These are phyloP conservation scores for Dendrobium officinale DNA, from an alignment of 106 monocot species.

Conservation along the genomic window DNA sequence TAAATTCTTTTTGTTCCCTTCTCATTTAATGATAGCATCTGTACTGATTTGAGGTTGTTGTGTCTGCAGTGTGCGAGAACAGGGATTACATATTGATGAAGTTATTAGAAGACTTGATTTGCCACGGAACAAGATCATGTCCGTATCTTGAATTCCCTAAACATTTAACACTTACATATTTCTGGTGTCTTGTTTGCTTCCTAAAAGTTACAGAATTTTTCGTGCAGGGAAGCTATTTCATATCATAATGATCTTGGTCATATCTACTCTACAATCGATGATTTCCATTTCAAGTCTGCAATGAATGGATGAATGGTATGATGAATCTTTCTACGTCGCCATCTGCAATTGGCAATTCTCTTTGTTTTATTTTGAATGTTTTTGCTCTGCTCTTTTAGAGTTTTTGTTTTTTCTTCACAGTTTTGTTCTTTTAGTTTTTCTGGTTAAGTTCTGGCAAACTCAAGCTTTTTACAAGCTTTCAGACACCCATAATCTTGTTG, in stretches of 20 bases:
- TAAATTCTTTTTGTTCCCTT: neutral
- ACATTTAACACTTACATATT: neutral
- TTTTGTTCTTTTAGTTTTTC: neutral
- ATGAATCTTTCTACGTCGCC: neutral
- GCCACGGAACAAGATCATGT: conserved; percentile 46
- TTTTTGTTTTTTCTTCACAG: neutral
- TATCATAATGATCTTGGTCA: conserved; percentile 59
- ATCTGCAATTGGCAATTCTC: too few relatives aligned
- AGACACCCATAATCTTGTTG: neutral
- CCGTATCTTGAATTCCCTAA: neutral
- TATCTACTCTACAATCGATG: conserved; percentile 83
- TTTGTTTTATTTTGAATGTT: neutral
- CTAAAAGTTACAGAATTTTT: neutral
- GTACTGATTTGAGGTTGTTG: neutral
- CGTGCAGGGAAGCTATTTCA: conserved; percentile 54
- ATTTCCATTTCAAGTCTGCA: conserved; percentile 53
- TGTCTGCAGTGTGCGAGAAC: conserved; percentile 39
- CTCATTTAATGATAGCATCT: neutral
- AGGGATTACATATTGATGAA: conserved; percentile 72
- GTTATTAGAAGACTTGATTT: conserved; percentile 31
- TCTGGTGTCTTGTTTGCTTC: neutral
- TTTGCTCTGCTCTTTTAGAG: neutral
- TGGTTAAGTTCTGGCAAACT: neutral
- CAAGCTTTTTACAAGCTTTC: neutral
- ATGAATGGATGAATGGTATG: conserved; percentile 2